Evolutionary conservation across 768 basidiomycete species (phyloP).

Genomic region (Boletus rufocinnamomeus): DNA sequence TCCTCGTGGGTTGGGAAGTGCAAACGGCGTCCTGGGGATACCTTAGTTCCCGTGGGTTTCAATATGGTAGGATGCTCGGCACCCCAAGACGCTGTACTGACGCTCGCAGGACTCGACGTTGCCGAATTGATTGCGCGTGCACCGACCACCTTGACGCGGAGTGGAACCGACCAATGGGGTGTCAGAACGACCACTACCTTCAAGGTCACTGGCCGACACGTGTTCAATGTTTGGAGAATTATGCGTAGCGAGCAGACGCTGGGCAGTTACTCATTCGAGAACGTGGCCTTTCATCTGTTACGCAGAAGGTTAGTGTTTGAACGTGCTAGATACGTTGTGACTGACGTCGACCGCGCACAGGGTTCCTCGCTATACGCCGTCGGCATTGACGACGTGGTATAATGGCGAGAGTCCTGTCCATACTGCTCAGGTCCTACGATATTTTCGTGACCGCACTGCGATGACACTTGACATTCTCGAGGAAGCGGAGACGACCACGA

Average conservation of each 20-base stretch:
- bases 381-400: slow-evolving; percentile 70
- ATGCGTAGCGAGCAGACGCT: slow-evolving; percentile 84
- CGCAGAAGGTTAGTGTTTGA: slow-evolving; percentile 57
- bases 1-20: slow-evolving; percentile 90
- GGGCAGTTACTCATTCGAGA: slow-evolving; percentile 85
- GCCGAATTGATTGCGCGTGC: slow-evolving; percentile 77
- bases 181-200: slow-evolving; percentile 77
- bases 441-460: slow-evolving; percentile 63
- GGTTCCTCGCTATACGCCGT: slow-evolving; percentile 69
- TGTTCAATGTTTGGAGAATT: slow-evolving; percentile 90
- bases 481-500: slow-evolving; percentile 77
- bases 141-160: slow-evolving; percentile 40
- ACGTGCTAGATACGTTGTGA: not conserved
- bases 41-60: slow-evolving; percentile 62
- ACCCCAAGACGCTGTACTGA: slow-evolving; percentile 4
- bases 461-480: slow-evolving; percentile 82
- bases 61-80: slow-evolving; percentile 47
- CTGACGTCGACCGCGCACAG: slow-evolving; percentile 40
- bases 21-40: slow-evolving; percentile 92
- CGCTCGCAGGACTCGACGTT: slow-evolving; percentile 64
- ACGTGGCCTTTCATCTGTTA: slow-evolving; percentile 81
- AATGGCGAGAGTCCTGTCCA: slow-evolving; percentile 58
- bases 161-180: slow-evolving; percentile 67
- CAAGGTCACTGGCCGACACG: slow-evolving; percentile 83
- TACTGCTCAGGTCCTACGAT: slow-evolving; percentile 53